These are phyloP conservation scores for Eucalyptus tenuipes DNA, from an alignment of 345 rosid genomes.

Conservation along the genomic window DNA sequence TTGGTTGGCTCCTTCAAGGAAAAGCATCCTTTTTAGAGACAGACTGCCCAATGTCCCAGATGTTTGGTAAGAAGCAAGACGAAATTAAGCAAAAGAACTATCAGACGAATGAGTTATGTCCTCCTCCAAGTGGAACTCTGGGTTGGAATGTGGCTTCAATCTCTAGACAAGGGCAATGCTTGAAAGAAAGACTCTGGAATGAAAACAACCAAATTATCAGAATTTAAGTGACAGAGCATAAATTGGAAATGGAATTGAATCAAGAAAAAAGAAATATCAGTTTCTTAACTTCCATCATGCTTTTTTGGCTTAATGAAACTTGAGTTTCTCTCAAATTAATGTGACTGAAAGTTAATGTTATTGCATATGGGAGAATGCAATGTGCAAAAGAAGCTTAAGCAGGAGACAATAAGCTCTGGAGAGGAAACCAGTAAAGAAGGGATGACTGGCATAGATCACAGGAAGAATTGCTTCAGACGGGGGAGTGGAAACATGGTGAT, in stretches of 20 bases:
- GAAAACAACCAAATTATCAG: background rate
- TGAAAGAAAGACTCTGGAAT: slow-evolving; percentile 65
- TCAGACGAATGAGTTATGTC: slow-evolving; percentile 53
- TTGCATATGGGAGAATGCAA: background rate
- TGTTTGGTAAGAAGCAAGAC: background rate
- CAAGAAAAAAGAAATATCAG: background rate
- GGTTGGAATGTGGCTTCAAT: slow-evolving; percentile 56
- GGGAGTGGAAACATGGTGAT: background rate
- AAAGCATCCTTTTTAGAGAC: background rate
- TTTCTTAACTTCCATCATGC: background rate
- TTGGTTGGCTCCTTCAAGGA: background rate
- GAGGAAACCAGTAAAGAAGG: background rate
- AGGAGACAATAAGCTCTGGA: background rate
- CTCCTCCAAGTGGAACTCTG: slow-evolving; percentile 80
- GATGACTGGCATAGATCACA: background rate
- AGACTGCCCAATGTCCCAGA: background rate
- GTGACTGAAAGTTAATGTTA: background rate
- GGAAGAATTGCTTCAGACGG: background rate
- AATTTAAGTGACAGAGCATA: background rate
- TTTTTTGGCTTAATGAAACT: background rate
- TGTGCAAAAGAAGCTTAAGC: background rate
- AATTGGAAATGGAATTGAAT: background rate
- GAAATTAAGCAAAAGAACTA: background rate
- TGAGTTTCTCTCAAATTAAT: background rate
- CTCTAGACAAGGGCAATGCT: slow-evolving; percentile 43